Evolutionary conservation across 371 early-diverging fungal genomes (phyloP).

Genomic region (Apophysomyces trapeziformis): DNA sequence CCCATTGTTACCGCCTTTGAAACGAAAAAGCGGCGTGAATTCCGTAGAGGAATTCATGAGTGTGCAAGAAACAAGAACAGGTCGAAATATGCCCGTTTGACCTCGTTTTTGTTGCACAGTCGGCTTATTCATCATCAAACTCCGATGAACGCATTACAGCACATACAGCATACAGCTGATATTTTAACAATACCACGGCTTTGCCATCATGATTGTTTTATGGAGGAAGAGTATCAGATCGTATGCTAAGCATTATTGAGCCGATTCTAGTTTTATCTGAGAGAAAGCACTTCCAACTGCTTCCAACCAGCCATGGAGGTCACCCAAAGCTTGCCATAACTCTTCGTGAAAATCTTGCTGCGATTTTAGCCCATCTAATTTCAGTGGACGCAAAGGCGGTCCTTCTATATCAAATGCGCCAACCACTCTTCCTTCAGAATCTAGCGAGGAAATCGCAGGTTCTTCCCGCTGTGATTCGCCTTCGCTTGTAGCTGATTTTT

Average conservation of each 20-base stretch:
- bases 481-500: conserved; percentile 19
- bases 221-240: not conserved
- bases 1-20: no score
- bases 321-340: conserved; percentile 29
- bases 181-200: no score
- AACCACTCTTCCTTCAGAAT: conserved; percentile 5
- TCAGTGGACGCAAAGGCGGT: conserved; percentile 23
- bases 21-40: not conserved
- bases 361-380: conserved; percentile 30
- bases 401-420: not conserved
- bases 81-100: not conserved
- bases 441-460: not conserved
- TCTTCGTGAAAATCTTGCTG: conserved; percentile 35
- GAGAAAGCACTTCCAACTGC: conserved; percentile 24
- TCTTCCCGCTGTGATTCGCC: conserved; percentile 11
- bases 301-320: conserved; percentile 39
- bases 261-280: conserved; percentile 1
- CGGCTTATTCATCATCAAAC: not conserved
- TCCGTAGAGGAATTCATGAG: not conserved
- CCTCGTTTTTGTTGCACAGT: not conserved
- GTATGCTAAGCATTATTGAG: not conserved
- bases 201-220: not conserved
- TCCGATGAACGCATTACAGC: not conserved
- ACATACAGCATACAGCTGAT: no score
- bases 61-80: not conserved